A percentile compares a stretch with the other conserved stretches of the same genome.
Conservation (phyloP, 257 asterid species). For the Avicennia marina region DNA sequence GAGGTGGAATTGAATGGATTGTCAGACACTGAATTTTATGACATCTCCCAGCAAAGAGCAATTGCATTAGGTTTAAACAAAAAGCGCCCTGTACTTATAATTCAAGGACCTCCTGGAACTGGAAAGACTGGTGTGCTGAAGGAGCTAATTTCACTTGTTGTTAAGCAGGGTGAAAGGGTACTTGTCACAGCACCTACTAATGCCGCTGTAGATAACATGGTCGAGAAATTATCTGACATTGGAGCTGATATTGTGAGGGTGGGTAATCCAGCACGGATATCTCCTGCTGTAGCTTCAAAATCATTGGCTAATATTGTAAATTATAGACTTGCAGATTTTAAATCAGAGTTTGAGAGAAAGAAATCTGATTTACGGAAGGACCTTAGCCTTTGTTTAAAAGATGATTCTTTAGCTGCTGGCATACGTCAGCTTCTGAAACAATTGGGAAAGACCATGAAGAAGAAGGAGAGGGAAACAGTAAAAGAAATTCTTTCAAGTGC, state of each 20-base stretch:
- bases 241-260: conserved; percentile 74
- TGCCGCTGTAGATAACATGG: conserved; percentile 99
- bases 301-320: conserved; percentile 86
- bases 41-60: conserved; percentile 70
- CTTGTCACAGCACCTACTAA: conserved; percentile 97
- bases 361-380: conserved; percentile 85
- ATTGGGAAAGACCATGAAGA: conserved; percentile 86
- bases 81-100: conserved; percentile 69
- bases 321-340: conserved; percentile 63
- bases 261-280: conserved; percentile 91
- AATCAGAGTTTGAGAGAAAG: conserved; percentile 73
- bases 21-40: conserved; percentile 40
- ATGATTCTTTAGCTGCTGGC: conserved; percentile 96
- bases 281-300: conserved; percentile 77
- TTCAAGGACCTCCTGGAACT: conserved; percentile 98
- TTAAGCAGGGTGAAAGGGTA: conserved; percentile 84
- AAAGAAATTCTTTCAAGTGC: conserved; percentile 71
- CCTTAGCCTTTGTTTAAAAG: conserved; percentile 75
- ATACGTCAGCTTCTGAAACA: conserved; percentile 97
- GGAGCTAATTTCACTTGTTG: conserved; percentile 69
- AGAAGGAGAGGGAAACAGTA: conserved; percentile 89
- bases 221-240: conserved; percentile 68
- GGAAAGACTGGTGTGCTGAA: conserved; percentile 87
- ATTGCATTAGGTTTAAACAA: conserved; percentile 87
- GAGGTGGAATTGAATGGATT: conserved; percentile 53